phyloP scores from a whole-genome alignment of 345 rosid genomes.

The Abelmoschus esculentus region DNA sequence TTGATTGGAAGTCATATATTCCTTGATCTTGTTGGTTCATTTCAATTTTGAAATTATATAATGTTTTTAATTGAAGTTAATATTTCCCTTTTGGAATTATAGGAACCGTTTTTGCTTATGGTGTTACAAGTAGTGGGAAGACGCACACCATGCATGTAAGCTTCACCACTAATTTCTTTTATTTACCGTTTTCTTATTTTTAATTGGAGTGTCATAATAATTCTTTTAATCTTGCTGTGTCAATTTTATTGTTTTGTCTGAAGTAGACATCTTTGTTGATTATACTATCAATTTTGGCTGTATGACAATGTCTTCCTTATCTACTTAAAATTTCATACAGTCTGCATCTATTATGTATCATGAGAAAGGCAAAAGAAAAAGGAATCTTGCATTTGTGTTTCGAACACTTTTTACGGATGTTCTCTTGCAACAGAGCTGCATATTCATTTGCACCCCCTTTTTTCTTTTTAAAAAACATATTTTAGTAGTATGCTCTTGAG shows the following conservation, averaged over 20 bases:
- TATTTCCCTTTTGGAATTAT: constrained; percentile 15
- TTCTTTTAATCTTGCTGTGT: background rate
- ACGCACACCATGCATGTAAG: constrained; percentile 99
- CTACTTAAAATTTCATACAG: too few relatives aligned
- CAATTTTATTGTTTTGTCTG: background rate
- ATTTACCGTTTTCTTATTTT: background rate
- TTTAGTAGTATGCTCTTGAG: too few relatives aligned
- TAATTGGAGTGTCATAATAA: background rate
- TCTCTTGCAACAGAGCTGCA: too few relatives aligned
- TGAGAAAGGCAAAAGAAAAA: too few relatives aligned
- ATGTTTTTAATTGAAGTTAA: background rate
- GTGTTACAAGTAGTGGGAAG: constrained; percentile 99
- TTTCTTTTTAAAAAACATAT: too few relatives aligned
- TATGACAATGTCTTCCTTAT: too few relatives aligned
- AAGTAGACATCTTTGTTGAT: background rate
- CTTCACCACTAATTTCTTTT: background rate
- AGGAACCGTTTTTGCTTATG: constrained; percentile 99
- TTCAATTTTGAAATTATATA: background rate
- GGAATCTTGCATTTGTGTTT: too few relatives aligned
- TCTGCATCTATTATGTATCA: too few relatives aligned
- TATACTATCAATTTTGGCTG: background rate
- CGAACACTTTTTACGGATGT: too few relatives aligned
- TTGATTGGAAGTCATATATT: background rate
- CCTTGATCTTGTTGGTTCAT: background rate
- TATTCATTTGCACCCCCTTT: too few relatives aligned